Percentiles rank a stretch among this genome's conserved stretches.
Evolutionary conservation across 345 rosid genomes (phyloP).

Genomic region (Syzygium oleosum): DNA sequence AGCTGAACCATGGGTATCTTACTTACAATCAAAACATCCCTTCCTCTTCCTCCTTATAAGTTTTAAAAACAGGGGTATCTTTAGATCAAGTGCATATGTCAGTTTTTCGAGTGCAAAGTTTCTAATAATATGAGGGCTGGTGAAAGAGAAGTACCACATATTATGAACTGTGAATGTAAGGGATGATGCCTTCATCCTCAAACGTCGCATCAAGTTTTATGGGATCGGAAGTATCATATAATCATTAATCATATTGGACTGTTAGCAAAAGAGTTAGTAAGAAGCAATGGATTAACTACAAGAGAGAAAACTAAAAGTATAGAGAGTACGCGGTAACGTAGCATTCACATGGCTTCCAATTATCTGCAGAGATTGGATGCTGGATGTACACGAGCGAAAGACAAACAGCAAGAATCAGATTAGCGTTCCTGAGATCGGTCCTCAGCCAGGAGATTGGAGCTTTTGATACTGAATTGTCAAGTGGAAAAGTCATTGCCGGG

Average conservation of each 20-base stretch:
- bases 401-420: constrained; percentile 31
- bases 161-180: neutral
- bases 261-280: neutral
- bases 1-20: too few relatives aligned
- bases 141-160: too few relatives aligned
- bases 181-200: neutral
- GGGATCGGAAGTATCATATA: neutral
- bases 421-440: constrained; percentile 36
- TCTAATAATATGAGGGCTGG: too few relatives aligned
- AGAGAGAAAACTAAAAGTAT: neutral
- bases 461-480: constrained; percentile 49
- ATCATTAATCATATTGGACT: neutral
- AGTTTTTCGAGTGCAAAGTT: too few relatives aligned
- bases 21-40: too few relatives aligned
- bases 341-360: neutral
- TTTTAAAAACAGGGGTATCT: too few relatives aligned
- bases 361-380: constrained; percentile 46
- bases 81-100: too few relatives aligned
- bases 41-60: too few relatives aligned
- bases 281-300: neutral
- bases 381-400: constrained; percentile 68
- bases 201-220: neutral
- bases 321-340: neutral
- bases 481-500: constrained; percentile 41
- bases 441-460: constrained; percentile 57